Evolutionary conservation across 129 eudicot species (phyloP).

Genomic region (Centrapalus pauciflorus): DNA sequence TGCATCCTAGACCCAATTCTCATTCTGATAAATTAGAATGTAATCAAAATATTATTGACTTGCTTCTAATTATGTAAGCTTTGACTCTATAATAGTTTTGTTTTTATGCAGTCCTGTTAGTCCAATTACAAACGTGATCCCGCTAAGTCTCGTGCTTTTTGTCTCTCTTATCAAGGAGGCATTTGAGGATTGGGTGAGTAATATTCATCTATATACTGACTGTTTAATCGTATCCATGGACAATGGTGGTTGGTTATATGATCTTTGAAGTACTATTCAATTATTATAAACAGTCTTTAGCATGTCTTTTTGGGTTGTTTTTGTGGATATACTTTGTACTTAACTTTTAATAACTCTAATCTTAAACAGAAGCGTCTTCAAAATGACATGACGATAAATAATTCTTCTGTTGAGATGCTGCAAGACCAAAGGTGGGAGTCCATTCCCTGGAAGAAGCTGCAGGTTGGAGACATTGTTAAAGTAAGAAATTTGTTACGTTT

Average conservation of each 20-base stretch:
- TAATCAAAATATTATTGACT: not conserved
- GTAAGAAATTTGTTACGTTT: constrained; percentile 40
- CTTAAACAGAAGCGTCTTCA: constrained; percentile 84
- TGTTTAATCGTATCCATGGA: not conserved
- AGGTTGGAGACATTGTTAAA: constrained; percentile 83
- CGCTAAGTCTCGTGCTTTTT: constrained; percentile 82
- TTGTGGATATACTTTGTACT: not conserved
- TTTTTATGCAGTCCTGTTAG: constrained; percentile 91
- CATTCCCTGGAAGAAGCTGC: constrained; percentile 87
- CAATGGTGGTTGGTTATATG: constrained; percentile 1
- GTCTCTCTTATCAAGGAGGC: constrained; percentile 96
- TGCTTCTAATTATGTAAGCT: not conserved
- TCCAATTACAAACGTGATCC: constrained; percentile 90
- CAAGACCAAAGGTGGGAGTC: constrained; percentile 74
- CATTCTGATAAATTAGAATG: not conserved
- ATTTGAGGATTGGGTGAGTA: constrained; percentile 98
- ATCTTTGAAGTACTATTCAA: not conserved
- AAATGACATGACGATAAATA: constrained; percentile 83
- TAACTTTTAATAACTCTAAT: constrained; percentile 17
- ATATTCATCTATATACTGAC: constrained; percentile 1
- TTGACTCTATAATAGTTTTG: constrained; percentile 16
- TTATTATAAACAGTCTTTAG: not conserved
- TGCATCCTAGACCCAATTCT: constrained; percentile 3
- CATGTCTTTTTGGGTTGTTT: not conserved
- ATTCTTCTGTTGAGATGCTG: constrained; percentile 64